Evolutionary conservation across 192 early-diverging fungal genomes (phyloP).

Genomic region (Paraglomus occultum): DNA sequence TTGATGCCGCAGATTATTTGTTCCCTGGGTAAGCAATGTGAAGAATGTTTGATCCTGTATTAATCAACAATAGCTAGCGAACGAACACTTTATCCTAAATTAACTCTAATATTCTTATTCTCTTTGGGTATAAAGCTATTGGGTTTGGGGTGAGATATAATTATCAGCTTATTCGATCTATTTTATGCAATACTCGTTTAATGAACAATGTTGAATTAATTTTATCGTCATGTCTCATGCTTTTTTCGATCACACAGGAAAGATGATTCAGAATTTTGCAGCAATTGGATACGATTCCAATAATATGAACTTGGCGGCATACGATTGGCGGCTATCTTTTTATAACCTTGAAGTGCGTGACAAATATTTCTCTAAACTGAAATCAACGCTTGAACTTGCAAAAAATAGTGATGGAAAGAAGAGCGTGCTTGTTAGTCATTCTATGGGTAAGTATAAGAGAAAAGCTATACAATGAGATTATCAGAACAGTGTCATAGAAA

Average conservation of each 20-base stretch:
- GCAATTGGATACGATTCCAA: constrained; percentile 83
- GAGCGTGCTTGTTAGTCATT: constrained; percentile 57
- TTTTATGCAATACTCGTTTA: not conserved
- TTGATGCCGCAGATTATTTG: constrained; percentile 90
- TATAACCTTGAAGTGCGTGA: constrained; percentile 78
- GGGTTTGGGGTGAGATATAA: constrained; percentile 75
- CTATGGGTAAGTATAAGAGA: constrained; percentile 63
- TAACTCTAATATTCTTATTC: not conserved
- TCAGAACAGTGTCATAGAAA: not conserved
- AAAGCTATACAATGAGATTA: no score
- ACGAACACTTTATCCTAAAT: not conserved
- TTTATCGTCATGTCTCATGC: not conserved
- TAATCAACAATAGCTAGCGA: not conserved
- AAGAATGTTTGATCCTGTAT: not conserved
- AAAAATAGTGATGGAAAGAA: constrained; percentile 50
- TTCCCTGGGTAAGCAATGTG: constrained; percentile 64
- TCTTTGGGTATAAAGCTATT: constrained; percentile 54
- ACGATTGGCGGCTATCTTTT: constrained; percentile 88
- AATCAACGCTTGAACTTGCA: constrained; percentile 64
- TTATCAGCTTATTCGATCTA: not conserved
- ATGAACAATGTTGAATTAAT: not conserved
- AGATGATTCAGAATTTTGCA: constrained; percentile 78
- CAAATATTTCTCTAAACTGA: constrained; percentile 77
- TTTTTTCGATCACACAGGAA: not conserved
- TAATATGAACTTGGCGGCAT: constrained; percentile 83